Evolutionary conservation across 495 filamentous ascomycete species (phyloP), one percentile per base, ranked within the genome.

Genomic region (Xylaria bambusicola): DNA sequence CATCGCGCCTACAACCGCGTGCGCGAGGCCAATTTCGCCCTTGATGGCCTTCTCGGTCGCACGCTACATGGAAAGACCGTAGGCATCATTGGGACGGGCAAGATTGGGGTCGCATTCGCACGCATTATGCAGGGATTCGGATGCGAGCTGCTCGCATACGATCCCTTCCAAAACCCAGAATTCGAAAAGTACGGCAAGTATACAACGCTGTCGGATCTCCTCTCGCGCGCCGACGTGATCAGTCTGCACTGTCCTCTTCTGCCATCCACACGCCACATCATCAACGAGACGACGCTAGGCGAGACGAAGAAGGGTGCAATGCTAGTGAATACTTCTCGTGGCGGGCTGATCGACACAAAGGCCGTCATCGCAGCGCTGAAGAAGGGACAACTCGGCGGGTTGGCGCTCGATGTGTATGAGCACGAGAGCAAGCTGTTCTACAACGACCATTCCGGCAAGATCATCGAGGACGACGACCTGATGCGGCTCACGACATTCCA

Each of bases 1-100:
- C 88, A 90, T 67, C 84, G 86, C 21, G 82, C 87, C 6, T 90
- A 86, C 71, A 88, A 84, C 67, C 84, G 88, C 12, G 87, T 88
- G 18, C 84, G 87, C 29, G 88, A 90, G 70, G 85, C 84, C 17
- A 89, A 90, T 65, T 90, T 89, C 71, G 81, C 76, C 46, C 81
- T 90, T 26, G 82, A 87, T 61, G 81, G 87, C 1, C 74, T 90
- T 12, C 75, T 88, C 10, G 87, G 87, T 2, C 72, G 71, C 26
- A 88, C 84, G 0, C 68, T 90, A 7, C 64, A 78, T 59, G 84
- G 84, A 13, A 84, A 87, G 69, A 87, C 84, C 6, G 84, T 84
- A 7, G 82, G 82, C 8, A 66, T 85, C 26, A 62, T 85, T 6
- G 82, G 82, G 41, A 81, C 77, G 0, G 82, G 82, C n/a, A 76